phyloP scores from a whole-genome alignment of 306 rosid genomes.

The Vigna reflexopilosa region DNA sequence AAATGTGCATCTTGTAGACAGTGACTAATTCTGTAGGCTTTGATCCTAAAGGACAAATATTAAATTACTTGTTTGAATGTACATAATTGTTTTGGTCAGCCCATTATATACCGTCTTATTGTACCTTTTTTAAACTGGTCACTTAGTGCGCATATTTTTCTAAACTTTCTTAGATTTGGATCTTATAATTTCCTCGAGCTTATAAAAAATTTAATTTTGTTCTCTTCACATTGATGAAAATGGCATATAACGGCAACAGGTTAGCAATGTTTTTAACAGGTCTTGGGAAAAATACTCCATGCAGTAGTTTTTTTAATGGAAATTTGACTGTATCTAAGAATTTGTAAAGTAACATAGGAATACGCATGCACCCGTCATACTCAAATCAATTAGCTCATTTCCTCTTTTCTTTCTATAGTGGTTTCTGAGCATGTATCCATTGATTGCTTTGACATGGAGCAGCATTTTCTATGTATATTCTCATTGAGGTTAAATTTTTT shows the following conservation, averaged over 20 bases:
- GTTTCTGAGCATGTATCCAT: not conserved
- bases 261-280: not conserved
- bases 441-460: not conserved
- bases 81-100: not conserved
- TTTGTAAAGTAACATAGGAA: conserved; percentile 2
- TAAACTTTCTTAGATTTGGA: not conserved
- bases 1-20: not conserved
- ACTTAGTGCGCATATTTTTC: not conserved
- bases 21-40: not conserved
- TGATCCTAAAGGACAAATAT: not conserved
- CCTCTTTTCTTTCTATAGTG: not conserved
- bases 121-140: not conserved
- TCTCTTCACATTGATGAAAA: not conserved
- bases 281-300: not conserved
- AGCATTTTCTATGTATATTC: not conserved
- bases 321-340: not conserved
- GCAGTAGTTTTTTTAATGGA: not conserved
- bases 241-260: not conserved
- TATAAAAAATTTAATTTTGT: not conserved
- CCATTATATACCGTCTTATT: not conserved
- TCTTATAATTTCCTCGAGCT: not conserved
- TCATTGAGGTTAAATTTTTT: not conserved
- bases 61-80: not conserved
- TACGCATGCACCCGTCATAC: not conserved
- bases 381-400: not conserved